Evolutionary conservation across 2,329 filamentous ascomycete species (phyloP), one percentile per base, ranked within the genome.

Genomic region (Trichoderma harzianum): DNA sequence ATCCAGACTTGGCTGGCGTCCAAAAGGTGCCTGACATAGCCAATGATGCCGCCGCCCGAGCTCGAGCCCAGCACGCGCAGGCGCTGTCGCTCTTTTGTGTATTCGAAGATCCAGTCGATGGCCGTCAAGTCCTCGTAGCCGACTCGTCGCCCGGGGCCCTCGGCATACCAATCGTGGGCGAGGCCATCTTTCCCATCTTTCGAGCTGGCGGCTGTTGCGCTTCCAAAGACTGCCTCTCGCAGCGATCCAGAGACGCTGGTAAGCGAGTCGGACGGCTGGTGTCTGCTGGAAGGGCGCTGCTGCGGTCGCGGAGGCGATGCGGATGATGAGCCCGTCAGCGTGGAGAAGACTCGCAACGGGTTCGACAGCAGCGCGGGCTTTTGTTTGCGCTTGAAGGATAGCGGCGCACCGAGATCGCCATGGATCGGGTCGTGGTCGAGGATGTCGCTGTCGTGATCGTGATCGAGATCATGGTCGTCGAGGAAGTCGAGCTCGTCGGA

Each of bases 21-120:
- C 18, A 93, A 85, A 28, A 97, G 83, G 75, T 92, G 90, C 73
- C 88, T 90, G 69, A 92, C 77, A 76, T 94, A 90, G 14, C 94
- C 94, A 24, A 95, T 73, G 6, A 97, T 76, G 0, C 94, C 93
- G 24, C 88, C 86, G 8, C 88, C 86, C 6, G 90, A 88, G 76
- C 88, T 89, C 0, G 92, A 89, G 70, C 90, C 88, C 24, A 99
- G 85, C 34, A 92, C 88, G n/a, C 94, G 89, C 77, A 97, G 84
- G 28, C 96, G 90, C 80, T 97, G 94, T 24, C 96, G 90, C 83
- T 99, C 96, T 81, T 98, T 98, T 67, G 93, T 96, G 79, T 98
- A 97, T 82, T 99, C 96, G 77, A 97, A 98, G 79, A 98, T 98
- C 96, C 96, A 99, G 84, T 99, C 96, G 80, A 99, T 99, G 72